Evolutionary conservation across 75 land plant species (phyloP), one percentile per base, ranked within the genome.

Genomic region (Chamaecyparis obtusa): DNA sequence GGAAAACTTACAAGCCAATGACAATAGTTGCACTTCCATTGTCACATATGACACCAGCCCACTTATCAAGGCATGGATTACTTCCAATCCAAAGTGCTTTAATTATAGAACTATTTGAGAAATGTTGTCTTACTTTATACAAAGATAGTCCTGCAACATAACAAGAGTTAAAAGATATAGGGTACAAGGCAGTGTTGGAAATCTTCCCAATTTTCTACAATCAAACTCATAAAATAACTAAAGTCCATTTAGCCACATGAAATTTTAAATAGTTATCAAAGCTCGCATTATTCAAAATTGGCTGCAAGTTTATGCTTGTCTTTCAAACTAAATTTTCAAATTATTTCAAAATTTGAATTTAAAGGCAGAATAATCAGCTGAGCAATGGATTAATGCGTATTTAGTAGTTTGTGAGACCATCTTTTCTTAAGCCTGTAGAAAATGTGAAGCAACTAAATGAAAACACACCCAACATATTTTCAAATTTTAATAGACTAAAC

Each of bases 141-240:
- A 81, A 81, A 81, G 83, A 81, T 81, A 44, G 19, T 44, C 48
- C 83, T 81, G 83, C 30, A 81, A 81, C 3, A 81, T 44, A 81
- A n/a, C 83, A 81, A 81, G 30, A 43, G 46, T 27, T 9, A 2
- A 81, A 17, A 43, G 21, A 21, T 27, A 13, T 81, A 27, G 51
- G 83, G 8, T 33, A 44, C 21, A 81, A 81, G 9, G 27, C 30
- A 24, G 83, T 37, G 41, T 81, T 44, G 30, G 17, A 81, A n/a
- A 44, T 80, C 27, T 44, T 81, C 83, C 44, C 48, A 44, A 44
- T 43, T 10, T 19, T 43, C 21, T 24, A 44, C 13, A 49, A 21
- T 44, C 48, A 81, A 81, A 81, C 24, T 11, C 51, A 46, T 46
- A 81, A 43, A 46, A 81, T 9, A 44, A 81, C 19, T 3, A 9